phyloP scores from a whole-genome alignment of 352 stramenopile genomes.

The Pythium rishiriense region DNA sequence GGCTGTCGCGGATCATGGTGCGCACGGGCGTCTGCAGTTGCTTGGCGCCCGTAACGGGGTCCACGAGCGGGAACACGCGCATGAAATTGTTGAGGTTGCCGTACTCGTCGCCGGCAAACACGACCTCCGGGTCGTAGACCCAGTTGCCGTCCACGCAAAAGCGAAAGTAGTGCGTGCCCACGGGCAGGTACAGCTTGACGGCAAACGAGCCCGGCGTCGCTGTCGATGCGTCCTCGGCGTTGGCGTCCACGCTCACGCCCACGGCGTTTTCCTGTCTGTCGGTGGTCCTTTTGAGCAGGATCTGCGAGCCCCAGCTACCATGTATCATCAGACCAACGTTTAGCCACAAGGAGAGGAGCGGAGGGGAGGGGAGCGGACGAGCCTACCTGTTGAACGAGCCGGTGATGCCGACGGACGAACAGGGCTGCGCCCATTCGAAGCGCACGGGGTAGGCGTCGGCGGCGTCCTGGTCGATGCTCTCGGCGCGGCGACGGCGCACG shows the following conservation, averaged over 20 bases:
- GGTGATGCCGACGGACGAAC: conserved; percentile 62
- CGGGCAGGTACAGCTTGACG: conserved; percentile 60
- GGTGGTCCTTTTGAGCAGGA: conserved; percentile 41
- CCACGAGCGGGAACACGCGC: conserved; percentile 39
- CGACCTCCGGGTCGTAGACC: conserved; percentile 84
- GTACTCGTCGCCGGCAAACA: conserved; percentile 80
- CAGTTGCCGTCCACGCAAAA: conserved; percentile 78
- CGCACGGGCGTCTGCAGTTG: conserved; percentile 51
- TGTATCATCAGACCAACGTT: neutral
- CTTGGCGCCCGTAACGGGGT: conserved; percentile 36
- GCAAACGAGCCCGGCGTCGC: conserved; percentile 23
- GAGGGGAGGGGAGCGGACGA: too few relatives aligned
- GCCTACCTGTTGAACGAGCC: conserved; percentile 85
- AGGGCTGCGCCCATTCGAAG: conserved; percentile 61
- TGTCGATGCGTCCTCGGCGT: conserved; percentile 13
- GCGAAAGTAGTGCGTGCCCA: conserved; percentile 77
- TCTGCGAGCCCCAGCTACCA: conserved; percentile 85
- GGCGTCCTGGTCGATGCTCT: conserved; percentile 41
- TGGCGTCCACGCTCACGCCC: conserved; percentile 12
- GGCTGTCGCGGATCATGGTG: conserved; percentile 69
- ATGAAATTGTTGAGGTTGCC: conserved; percentile 91
- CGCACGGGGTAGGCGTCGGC: conserved; percentile 54
- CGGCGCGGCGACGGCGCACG: conserved; percentile 20
- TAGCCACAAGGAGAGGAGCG: too few relatives aligned
- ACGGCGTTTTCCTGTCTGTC: conserved; percentile 11